Base-by-base conservation (phyloP, 108 stramenopile genomes). In the Parietichytrium sp. region DNA sequence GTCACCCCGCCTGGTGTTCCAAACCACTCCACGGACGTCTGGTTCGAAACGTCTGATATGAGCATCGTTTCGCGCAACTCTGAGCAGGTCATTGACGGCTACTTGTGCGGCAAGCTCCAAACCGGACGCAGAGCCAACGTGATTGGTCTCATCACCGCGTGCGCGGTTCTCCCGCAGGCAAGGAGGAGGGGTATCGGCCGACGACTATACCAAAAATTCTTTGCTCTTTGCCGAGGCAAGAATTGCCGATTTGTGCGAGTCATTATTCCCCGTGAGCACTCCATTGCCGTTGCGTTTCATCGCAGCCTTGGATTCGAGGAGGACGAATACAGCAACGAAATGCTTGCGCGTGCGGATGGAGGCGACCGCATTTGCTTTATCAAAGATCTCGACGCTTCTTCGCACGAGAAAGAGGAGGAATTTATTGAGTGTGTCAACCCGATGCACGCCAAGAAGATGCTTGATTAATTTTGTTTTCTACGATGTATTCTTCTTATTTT, bases 201-300 rank as follows among this genome's bases (percentile, higher is more conserved):
- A n/a, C 13, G 12, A 42, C 61, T 72, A 42, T 72, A 72, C 20
- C 20, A 13, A n/a, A 72, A 25, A 1, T 72, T 72, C 33, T 72
- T 72, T 38, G 20, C 20, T 6, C n/a, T 25, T 10, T 72, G 61
- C 33, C 61, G 61, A n/a, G 15, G 6, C 15, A 16, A 25, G 20
- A n/a, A 45, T 20, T 72, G 61, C 20, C 61, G 61, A 33, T 72
- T 72, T 72, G 61, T 72, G 33, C 6, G 61, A 33, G 36, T 33
- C 20, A 72, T 16, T 72, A 42, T 72, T 7, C 15, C 13, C 13
- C 20, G 1, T 6, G 15, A 10, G 33, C 6, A 72, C 15, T 20
- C 61, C 42, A 72, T 72, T 25, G 6, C 15, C 8, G 6, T 72
- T 45, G 8, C 6, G 1, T 72, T 72, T 42, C 61, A 72, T 20